phyloP scores from a whole-genome alignment of 202 grass and related monocot genomes.

The Hordeum pubiflorum region DNA sequence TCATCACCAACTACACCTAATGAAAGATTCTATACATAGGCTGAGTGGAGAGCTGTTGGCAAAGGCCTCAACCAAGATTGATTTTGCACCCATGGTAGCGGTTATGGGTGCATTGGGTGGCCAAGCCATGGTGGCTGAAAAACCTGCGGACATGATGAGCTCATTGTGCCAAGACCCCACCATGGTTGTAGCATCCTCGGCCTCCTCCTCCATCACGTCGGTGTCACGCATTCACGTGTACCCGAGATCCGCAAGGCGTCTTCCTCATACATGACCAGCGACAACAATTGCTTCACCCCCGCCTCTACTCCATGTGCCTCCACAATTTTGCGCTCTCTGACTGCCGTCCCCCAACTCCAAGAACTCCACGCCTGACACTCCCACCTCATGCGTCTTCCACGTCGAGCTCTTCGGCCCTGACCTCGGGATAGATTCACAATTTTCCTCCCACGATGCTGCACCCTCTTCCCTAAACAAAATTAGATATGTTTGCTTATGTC shows the following conservation, averaged over 20 bases:
- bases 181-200: neutral
- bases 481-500: too few species aligned
- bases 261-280: conserved; percentile 54
- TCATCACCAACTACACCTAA: neutral
- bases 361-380: conserved; percentile 10
- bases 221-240: neutral
- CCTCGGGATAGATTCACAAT: neutral
- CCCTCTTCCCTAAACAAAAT: too few species aligned
- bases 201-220: neutral
- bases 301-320: conserved; percentile 69
- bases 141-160: conserved; percentile 55
- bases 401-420: conserved; percentile 55
- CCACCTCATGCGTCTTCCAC: conserved; percentile 64
- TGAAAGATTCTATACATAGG: too few species aligned
- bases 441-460: neutral
- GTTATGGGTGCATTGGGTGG: conserved; percentile 38
- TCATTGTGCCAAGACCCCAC: conserved; percentile 46
- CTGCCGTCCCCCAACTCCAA: conserved; percentile 19
- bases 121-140: conserved; percentile 45
- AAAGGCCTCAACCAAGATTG: neutral
- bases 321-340: conserved; percentile 67
- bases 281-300: conserved; percentile 86
- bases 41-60: neutral
- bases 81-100: neutral
- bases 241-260: conserved; percentile 46